Conservation (phyloP, 176 grass and related monocot species). For the Aegilops tauschii region DNA sequence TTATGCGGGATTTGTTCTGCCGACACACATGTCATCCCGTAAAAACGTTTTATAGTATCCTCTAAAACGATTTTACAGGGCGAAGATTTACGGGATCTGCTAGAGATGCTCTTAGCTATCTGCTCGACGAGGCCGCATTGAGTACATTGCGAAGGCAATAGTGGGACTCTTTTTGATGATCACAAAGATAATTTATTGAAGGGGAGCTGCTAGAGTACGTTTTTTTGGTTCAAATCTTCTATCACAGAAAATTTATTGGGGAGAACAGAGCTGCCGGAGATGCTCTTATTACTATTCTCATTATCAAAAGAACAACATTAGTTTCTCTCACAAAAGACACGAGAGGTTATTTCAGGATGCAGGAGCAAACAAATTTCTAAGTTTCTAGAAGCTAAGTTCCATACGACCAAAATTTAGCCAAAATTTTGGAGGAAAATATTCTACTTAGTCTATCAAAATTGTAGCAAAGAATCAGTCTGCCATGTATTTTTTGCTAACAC, state of each 20-base stretch:
- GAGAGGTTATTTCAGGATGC: conserved; percentile 31
- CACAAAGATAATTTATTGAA: not conserved
- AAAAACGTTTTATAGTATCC: no score
- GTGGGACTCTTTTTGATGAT: not conserved
- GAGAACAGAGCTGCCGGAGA: not conserved
- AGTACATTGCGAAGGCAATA: no score
- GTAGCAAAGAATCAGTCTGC: conserved; percentile 39
- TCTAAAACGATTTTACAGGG: no score
- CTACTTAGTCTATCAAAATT: conserved; percentile 55
- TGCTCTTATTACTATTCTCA: conserved; percentile 38
- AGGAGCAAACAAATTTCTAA: conserved; percentile 17
- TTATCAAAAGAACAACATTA: conserved; percentile 44
- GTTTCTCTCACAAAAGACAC: conserved; percentile 26
- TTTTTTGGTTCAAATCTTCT: no score
- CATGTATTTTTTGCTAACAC: conserved; percentile 38
- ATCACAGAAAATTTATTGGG: not conserved
- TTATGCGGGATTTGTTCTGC: no score
- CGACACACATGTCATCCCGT: no score
- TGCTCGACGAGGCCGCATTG: no score
- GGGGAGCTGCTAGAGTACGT: not conserved
- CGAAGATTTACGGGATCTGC: no score
- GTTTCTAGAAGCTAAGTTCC: conserved; percentile 21
- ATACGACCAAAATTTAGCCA: conserved; percentile 32
- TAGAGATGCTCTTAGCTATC: no score
- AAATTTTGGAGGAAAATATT: conserved; percentile 11